Evolutionary conservation across 768 basidiomycete genomes (phyloP).

Genomic region (Gautieria morchelliformis): DNA sequence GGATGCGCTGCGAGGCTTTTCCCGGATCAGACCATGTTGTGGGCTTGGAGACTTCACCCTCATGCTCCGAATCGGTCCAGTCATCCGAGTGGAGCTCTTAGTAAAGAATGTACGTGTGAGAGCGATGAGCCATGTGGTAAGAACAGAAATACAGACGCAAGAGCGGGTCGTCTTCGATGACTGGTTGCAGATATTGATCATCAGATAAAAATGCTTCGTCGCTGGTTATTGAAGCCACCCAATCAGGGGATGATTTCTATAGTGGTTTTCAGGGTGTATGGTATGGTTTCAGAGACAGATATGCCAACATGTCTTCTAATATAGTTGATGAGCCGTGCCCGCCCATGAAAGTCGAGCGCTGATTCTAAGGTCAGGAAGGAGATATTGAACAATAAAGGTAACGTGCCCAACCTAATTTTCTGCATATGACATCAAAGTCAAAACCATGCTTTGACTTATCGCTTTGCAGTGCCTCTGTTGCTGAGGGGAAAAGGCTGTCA

Average conservation of each 20-base stretch:
- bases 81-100: conserved; percentile 58
- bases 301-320: conserved; percentile 62
- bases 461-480: conserved; percentile 47
- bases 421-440: conserved; percentile 44
- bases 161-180: conserved; percentile 77
- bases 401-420: conserved; percentile 41
- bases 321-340: conserved; percentile 79
- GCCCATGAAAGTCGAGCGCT: conserved; percentile 73
- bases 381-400: neutral
- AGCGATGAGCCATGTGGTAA: neutral
- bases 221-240: conserved; percentile 41
- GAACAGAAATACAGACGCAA: conserved; percentile 51
- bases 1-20: conserved; percentile 37
- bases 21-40: conserved; percentile 18
- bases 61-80: conserved; percentile 68
- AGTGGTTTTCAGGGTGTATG: conserved; percentile 34
- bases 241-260: conserved; percentile 44
- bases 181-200: conserved; percentile 77
- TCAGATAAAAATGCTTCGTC: conserved; percentile 54
- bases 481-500: conserved; percentile 47
- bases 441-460: conserved; percentile 56
- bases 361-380: neutral
- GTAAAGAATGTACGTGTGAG: conserved; percentile 2
- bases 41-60: conserved; percentile 22
- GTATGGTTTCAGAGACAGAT: neutral